phyloP scores from a whole-genome alignment of 2,329 filamentous ascomycete genomes.

The Colletotrichum truncatum region DNA sequence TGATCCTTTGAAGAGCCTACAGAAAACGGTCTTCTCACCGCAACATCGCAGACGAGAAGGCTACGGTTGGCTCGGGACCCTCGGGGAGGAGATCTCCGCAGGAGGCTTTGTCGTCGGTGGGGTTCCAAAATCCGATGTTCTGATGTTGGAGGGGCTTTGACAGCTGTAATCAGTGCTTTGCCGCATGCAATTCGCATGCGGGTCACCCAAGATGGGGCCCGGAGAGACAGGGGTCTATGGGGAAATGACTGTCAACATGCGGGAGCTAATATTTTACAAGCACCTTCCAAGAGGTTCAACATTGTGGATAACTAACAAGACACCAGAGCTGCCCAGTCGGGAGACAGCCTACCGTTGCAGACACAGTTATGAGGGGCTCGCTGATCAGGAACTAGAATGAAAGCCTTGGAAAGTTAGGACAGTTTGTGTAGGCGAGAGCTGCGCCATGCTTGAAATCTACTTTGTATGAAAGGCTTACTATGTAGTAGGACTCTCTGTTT shows the following conservation, averaged over 20 bases:
- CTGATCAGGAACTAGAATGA: no score
- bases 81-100: background rate
- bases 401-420: no score
- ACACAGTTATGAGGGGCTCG: no score
- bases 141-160: slow-evolving; percentile 3
- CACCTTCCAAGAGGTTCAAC: background rate
- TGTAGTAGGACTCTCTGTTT: background rate
- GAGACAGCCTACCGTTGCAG: no score
- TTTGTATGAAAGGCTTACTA: background rate
- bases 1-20: background rate
- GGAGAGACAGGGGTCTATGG: background rate
- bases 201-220: slow-evolving; percentile 8
- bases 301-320: background rate
- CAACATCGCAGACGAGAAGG: background rate
- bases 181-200: slow-evolving; percentile 16
- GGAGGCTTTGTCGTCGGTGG: background rate
- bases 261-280: slow-evolving; percentile 2
- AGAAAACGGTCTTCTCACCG: background rate
- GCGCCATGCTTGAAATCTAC: no score
- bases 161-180: slow-evolving; percentile 11
- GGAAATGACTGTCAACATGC: slow-evolving; percentile 4
- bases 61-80: background rate
- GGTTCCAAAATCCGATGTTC: slow-evolving; percentile 11
- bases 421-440: no score
- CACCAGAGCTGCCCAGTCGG: background rate